A percentile compares a stretch with the other conserved stretches of the same genome.
These are phyloP conservation scores for Cokeromyces recurvatus DNA, from an alignment of 371 early-diverging fungal genomes.

Conservation along the genomic window DNA sequence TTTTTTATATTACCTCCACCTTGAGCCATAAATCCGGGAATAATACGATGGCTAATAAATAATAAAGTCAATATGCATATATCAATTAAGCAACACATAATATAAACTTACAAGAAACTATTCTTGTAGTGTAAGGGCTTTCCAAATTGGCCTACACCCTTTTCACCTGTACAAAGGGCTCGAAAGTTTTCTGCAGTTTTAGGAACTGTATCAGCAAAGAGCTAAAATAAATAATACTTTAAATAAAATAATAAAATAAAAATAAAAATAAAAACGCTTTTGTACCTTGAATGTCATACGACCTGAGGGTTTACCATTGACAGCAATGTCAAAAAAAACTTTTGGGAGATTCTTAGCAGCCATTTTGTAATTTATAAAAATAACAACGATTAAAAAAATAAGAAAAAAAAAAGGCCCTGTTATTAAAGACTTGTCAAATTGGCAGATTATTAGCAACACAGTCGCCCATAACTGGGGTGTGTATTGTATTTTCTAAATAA, in stretches of 20 bases:
- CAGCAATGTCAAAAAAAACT: slow-evolving; percentile 61
- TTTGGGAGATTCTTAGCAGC: slow-evolving; percentile 29
- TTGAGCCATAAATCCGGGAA: slow-evolving; percentile 97
- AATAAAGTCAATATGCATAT: too few species aligned
- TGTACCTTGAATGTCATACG: slow-evolving; percentile 54
- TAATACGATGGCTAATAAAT: slow-evolving; percentile 92
- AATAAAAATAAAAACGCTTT: too few species aligned
- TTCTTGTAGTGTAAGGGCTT: slow-evolving; percentile 77
- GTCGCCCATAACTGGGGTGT: too few species aligned
- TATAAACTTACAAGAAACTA: slow-evolving; percentile 73
- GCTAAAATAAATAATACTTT: slow-evolving; percentile 46
- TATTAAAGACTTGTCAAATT: too few species aligned
- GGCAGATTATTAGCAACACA: not conserved
- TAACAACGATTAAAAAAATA: not conserved
- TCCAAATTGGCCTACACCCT: slow-evolving; percentile 64
- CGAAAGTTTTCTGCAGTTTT: slow-evolving; percentile 99
- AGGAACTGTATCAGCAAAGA: slow-evolving; percentile 90
- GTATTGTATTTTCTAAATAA: too few species aligned
- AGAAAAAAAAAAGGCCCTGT: too few species aligned
- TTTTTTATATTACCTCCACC: slow-evolving; percentile 84
- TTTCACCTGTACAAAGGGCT: slow-evolving; percentile 72
- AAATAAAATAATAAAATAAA: too few species aligned
- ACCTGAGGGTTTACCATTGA: slow-evolving; percentile 52
- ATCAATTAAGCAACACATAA: not conserved
- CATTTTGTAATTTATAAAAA: slow-evolving; percentile 3